Percentiles rank a stretch among this genome's conserved stretches.
phyloP scores from a whole-genome alignment of 2,329 filamentous ascomycete species.

The Sporothrix brunneoviolacea region DNA sequence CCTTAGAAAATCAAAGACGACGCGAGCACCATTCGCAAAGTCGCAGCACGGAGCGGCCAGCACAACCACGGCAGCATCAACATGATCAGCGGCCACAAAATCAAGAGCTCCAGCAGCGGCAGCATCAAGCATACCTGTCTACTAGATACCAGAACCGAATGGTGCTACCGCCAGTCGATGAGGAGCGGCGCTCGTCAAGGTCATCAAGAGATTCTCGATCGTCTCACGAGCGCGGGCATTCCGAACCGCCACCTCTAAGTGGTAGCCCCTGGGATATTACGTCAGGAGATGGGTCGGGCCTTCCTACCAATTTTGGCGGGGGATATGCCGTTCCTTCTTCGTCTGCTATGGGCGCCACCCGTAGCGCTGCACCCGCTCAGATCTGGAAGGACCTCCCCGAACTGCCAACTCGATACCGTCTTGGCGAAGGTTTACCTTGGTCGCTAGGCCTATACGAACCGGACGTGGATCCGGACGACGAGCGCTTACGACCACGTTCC shows the following conservation, averaged over 20 bases:
- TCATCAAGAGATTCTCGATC: conserved; percentile 23
- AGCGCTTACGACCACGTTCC: conserved; percentile 9
- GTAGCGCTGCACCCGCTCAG: not conserved
- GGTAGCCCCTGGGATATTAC: conserved; percentile 41
- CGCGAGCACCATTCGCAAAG: conserved; percentile 10
- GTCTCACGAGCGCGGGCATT: conserved; percentile 40
- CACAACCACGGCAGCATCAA: not conserved
- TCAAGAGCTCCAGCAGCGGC: not conserved
- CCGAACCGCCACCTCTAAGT: conserved; percentile 42
- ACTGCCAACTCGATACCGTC: conserved; percentile 31
- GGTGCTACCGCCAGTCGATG: conserved; percentile 7
- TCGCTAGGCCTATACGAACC: conserved; percentile 29
- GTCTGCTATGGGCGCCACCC: not conserved
- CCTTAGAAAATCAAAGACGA: conserved; percentile 16
- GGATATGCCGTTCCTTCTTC: not conserved
- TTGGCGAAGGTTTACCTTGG: conserved; percentile 46
- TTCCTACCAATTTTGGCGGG: not conserved
- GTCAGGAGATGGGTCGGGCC: conserved; percentile 5
- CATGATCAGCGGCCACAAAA: conserved; percentile 8
- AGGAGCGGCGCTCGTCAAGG: conserved; percentile 18
- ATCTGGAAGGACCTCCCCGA: conserved; percentile 39
- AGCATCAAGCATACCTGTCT: too few species aligned
- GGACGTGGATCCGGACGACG: conserved; percentile 24
- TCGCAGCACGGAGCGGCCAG: conserved; percentile 6
- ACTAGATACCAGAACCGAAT: not conserved